Conservation (phyloP, 2,329 filamentous ascomycete genomes). For the Scortechinia acanthostroma region DNA sequence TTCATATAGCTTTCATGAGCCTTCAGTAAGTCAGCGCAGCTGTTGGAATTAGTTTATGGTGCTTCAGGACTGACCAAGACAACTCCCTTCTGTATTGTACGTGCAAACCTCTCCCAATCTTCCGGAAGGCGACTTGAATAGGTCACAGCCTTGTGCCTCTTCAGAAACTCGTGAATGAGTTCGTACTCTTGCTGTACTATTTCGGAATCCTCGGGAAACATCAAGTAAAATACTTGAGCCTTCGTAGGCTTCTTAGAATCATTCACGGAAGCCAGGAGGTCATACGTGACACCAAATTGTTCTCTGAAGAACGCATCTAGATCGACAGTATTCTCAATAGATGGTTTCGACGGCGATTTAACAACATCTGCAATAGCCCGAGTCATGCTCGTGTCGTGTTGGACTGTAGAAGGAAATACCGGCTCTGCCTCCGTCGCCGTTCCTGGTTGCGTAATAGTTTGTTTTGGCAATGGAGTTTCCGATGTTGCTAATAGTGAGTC, state of each 20-base stretch:
- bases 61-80: conserved; percentile 26
- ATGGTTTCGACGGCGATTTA: too few relatives aligned
- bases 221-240: conserved; percentile 1
- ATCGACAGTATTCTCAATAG: too few relatives aligned
- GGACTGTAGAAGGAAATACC: too few relatives aligned
- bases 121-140: conserved; percentile 16
- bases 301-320: neutral
- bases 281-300: neutral
- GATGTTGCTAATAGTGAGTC: too few relatives aligned
- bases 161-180: conserved; percentile 13
- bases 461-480: too few relatives aligned
- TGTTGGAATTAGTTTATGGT: too few relatives aligned
- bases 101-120: conserved; percentile 23
- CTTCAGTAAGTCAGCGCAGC: too few relatives aligned
- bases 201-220: neutral
- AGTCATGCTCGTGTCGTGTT: too few relatives aligned
- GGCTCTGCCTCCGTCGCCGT: too few relatives aligned
- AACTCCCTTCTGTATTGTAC: conserved; percentile 14
- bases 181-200: conserved; percentile 11
- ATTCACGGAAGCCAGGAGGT: neutral
- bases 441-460: too few relatives aligned
- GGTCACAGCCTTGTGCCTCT: conserved; percentile 13
- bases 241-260: neutral
- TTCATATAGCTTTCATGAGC: neutral
- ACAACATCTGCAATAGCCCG: too few relatives aligned